phyloP scores from a whole-genome alignment of 371 early-diverging fungal genomes.

The Mucor circinelloides region DNA sequence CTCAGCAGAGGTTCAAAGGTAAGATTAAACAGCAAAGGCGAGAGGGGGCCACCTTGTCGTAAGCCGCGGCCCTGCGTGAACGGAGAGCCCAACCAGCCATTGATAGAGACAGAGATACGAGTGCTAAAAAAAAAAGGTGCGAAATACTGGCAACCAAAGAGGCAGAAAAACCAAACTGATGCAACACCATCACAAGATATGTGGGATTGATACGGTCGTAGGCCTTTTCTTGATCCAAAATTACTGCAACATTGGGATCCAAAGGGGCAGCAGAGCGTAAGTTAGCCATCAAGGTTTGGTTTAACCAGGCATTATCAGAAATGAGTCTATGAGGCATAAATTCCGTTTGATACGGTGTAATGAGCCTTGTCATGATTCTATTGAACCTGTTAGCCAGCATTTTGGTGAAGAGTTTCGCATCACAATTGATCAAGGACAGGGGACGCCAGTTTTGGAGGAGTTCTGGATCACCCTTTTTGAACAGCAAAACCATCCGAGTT shows the following conservation, averaged over 20 bases:
- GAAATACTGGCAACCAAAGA: neutral
- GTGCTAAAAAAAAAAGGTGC: no score
- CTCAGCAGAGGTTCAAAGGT: conserved; percentile 11
- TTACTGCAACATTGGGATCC: neutral
- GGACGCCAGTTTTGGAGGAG: conserved; percentile 29
- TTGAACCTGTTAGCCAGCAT: conserved; percentile 18
- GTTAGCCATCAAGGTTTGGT: conserved; percentile 15
- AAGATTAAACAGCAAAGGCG: conserved; percentile 16
- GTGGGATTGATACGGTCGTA: conserved; percentile 23
- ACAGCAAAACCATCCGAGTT: conserved; percentile 30
- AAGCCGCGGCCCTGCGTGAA: conserved; percentile 7
- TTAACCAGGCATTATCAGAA: conserved; percentile 23
- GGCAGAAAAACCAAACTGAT: neutral
- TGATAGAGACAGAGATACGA: no score
- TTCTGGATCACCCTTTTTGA: conserved; percentile 36
- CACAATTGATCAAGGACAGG: conserved; percentile 28
- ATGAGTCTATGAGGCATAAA: conserved; percentile 14
- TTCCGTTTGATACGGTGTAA: conserved; percentile 14
- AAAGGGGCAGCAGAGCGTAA: neutral
- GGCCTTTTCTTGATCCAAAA: conserved; percentile 3
- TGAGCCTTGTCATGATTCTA: neutral
- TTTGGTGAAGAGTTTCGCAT: conserved; percentile 30
- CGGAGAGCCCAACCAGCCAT: conserved; percentile 1
- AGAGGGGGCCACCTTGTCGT: conserved; percentile 18
- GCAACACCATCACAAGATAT: neutral